Conservation (phyloP, 1,284 basidiomycete genomes). For the Tremellales sp. region DNA sequence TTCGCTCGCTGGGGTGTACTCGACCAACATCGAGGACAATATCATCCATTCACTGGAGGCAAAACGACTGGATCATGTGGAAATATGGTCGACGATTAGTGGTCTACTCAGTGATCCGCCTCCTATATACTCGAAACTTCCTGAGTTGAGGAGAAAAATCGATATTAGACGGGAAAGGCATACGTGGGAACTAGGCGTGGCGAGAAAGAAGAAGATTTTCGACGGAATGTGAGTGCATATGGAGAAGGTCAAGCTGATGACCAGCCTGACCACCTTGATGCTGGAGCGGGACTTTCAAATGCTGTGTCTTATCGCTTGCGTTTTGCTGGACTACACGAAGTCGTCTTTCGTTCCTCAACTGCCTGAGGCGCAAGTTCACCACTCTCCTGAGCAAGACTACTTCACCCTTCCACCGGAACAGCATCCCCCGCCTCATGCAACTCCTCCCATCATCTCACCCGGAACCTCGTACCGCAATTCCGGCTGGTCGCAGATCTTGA, state of each 20-base stretch:
- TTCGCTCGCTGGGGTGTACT: conserved; percentile 63
- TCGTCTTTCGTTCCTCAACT: conserved; percentile 20
- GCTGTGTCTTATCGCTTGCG: conserved; percentile 68
- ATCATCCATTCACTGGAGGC: conserved; percentile 58
- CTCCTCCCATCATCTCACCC: conserved; percentile 16
- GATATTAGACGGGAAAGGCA: conserved; percentile 20
- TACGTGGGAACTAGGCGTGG: conserved; percentile 38
- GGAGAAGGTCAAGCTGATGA: conserved; percentile 5
- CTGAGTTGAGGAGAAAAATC: conserved; percentile 10
- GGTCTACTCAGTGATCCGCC: conserved; percentile 51
- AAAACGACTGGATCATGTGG: conserved; percentile 65
- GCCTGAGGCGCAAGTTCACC: conserved; percentile 18
- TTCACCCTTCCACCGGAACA: conserved; percentile 31
- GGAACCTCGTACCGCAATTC: conserved; percentile 30
- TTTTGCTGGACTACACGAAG: conserved; percentile 54
- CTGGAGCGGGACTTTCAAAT: conserved; percentile 71
- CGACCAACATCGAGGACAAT: conserved; percentile 56
- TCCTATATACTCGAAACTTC: conserved; percentile 26
- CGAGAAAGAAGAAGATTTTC: conserved; percentile 34
- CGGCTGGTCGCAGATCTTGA: conserved; percentile 42
- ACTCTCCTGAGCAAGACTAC: conserved; percentile 43
- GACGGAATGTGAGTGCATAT: conserved; percentile 30
- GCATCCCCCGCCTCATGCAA: conserved; percentile 5
- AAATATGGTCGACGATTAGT: conserved; percentile 64
- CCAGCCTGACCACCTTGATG: conserved; percentile 63